Evolutionary conservation across 495 filamentous ascomycete species (phyloP).

Genomic region (Cryomyces minteri): DNA sequence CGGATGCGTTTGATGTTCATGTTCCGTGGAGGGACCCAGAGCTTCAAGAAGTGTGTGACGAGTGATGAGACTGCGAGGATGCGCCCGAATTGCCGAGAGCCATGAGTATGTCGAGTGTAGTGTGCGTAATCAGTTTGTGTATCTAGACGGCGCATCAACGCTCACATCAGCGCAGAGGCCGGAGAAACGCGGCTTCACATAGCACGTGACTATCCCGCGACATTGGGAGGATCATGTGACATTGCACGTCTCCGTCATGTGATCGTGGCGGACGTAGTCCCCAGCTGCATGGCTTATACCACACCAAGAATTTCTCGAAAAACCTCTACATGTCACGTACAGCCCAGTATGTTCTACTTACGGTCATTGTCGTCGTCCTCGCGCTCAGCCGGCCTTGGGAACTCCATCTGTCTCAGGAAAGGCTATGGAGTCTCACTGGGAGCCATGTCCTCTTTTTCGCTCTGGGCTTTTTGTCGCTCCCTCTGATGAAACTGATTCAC

Average conservation of each 20-base stretch:
- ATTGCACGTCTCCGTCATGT: too few relatives aligned
- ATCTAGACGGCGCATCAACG: too few relatives aligned
- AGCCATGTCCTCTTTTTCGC: not conserved
- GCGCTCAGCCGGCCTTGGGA: not conserved
- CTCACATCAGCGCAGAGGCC: too few relatives aligned
- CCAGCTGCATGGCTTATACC: too few relatives aligned
- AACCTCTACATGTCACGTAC: too few relatives aligned
- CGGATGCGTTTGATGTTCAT: conserved; percentile 26
- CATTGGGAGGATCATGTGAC: too few relatives aligned
- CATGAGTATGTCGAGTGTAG: not conserved
- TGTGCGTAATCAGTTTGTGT: not conserved
- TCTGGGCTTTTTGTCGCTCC: not conserved
- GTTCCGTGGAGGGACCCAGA: conserved; percentile 13
- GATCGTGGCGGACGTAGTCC: too few relatives aligned
- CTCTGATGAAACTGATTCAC: not conserved
- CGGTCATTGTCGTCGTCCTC: not conserved
- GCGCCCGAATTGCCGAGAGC: too few relatives aligned
- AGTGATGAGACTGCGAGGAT: not conserved
- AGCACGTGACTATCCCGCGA: too few relatives aligned
- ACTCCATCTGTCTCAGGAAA: not conserved
- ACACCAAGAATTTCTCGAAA: too few relatives aligned
- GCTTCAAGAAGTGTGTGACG: not conserved
- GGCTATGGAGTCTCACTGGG: not conserved
- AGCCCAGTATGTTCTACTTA: not conserved
- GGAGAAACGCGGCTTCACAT: too few relatives aligned